These are phyloP conservation scores for Talaromyces sp. DNA, from an alignment of 2,329 filamentous ascomycete species.

Conservation along the genomic window DNA sequence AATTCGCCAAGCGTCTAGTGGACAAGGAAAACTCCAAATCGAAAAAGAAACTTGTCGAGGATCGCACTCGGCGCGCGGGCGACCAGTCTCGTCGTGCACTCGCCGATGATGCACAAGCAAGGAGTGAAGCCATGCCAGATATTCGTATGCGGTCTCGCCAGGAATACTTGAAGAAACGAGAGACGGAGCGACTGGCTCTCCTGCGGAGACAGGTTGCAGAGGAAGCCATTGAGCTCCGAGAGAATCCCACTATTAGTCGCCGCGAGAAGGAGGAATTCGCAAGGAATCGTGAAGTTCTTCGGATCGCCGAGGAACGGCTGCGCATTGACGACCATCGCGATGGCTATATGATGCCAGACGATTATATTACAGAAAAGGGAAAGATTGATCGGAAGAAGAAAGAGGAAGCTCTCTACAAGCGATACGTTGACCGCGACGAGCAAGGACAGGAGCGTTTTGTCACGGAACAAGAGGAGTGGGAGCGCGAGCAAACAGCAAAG, in stretches of 20 bases:
- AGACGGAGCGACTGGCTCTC: slow-evolving; percentile 79
- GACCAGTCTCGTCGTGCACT: slow-evolving; percentile 58
- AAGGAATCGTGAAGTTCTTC: slow-evolving; percentile 76
- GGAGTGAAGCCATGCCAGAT: slow-evolving; percentile 70
- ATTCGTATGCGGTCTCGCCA: slow-evolving; percentile 80
- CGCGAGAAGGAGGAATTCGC: slow-evolving; percentile 83
- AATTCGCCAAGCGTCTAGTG: slow-evolving; percentile 70
- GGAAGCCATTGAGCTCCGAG: slow-evolving; percentile 74
- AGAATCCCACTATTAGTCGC: slow-evolving; percentile 69
- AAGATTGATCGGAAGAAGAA: slow-evolving; percentile 85
- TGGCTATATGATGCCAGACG: slow-evolving; percentile 88
- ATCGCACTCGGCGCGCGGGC: slow-evolving; percentile 54
- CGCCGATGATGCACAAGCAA: slow-evolving; percentile 63
- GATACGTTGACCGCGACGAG: slow-evolving; percentile 83
- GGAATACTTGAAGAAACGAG: slow-evolving; percentile 89
- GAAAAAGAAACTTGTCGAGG: slow-evolving; percentile 64
- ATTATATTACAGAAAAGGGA: slow-evolving; percentile 90
- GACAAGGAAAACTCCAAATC: slow-evolving; percentile 63
- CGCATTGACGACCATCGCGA: slow-evolving; percentile 88
- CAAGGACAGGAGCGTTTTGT: slow-evolving; percentile 84
- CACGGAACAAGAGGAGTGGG: slow-evolving; percentile 95
- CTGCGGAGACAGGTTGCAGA: slow-evolving; percentile 85
- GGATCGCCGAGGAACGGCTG: slow-evolving; percentile 76
- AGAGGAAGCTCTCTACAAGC: slow-evolving; percentile 81
- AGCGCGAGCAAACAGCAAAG: slow-evolving; percentile 80